Evolutionary conservation across 164 flowering plant species (phyloP).

Genomic region (Litsea cubeba): DNA sequence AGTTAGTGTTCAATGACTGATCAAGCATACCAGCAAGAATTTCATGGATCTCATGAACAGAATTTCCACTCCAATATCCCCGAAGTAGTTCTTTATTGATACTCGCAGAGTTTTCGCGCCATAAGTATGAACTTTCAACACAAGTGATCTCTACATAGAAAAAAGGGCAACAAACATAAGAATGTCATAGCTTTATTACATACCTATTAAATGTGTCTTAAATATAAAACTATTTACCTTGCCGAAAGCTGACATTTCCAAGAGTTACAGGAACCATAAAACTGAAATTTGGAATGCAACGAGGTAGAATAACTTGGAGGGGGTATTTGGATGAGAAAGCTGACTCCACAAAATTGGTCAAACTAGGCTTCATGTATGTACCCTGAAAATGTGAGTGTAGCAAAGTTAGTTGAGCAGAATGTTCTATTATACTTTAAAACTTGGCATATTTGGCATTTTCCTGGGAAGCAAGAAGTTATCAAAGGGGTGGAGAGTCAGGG

Average conservation of each 20-base stretch:
- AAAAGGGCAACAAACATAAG: not conserved
- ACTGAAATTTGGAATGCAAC: not conserved
- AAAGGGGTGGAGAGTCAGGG: too few relatives aligned
- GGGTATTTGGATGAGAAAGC: slow-evolving; percentile 1
- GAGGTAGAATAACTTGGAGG: not conserved
- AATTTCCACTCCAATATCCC: slow-evolving; percentile 1
- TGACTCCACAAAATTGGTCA: slow-evolving; percentile 3
- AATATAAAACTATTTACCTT: not conserved
- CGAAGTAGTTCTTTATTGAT: not conserved
- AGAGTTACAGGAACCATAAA: not conserved
- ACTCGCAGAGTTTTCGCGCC: slow-evolving; percentile 2
- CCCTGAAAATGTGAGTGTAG: not conserved
- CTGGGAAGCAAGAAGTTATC: too few relatives aligned
- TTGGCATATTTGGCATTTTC: too few relatives aligned
- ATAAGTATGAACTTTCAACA: not conserved
- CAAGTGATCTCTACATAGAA: not conserved
- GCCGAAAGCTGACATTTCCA: not conserved
- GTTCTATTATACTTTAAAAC: not conserved
- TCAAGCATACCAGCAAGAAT: slow-evolving; percentile 2
- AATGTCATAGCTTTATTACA: not conserved
- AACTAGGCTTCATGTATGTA: not conserved
- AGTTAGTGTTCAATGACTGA: not conserved
- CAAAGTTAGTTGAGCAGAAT: not conserved
- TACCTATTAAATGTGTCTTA: not conserved
- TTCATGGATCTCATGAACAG: slow-evolving; percentile 1